phyloP scores from a whole-genome alignment of 352 stramenopile species.

The Nothophytophthora sp. region DNA sequence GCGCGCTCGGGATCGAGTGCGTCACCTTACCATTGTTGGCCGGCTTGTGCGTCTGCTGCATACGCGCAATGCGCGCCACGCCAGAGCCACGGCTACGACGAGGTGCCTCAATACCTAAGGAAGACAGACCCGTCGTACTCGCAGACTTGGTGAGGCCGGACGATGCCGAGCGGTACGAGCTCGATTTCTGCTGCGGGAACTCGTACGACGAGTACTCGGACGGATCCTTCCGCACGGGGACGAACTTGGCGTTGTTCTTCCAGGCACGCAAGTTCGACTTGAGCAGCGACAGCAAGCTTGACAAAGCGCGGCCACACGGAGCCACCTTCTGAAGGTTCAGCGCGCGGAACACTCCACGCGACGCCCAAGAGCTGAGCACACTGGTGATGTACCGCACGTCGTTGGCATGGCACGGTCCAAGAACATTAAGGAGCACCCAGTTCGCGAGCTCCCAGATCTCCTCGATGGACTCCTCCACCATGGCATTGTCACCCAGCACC shows the following conservation, averaged over 20 bases:
- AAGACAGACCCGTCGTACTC: slow-evolving; percentile 85
- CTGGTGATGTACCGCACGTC: slow-evolving; percentile 94
- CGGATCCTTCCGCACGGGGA: slow-evolving; percentile 81
- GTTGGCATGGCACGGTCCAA: slow-evolving; percentile 94
- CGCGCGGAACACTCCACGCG: slow-evolving; percentile 76
- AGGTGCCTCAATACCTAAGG: slow-evolving; percentile 68
- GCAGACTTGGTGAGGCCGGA: slow-evolving; percentile 85
- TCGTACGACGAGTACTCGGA: slow-evolving; percentile 87
- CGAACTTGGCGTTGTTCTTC: slow-evolving; percentile 84
- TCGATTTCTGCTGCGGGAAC: slow-evolving; percentile 60
- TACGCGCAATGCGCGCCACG: slow-evolving; percentile 78
- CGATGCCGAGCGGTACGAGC: slow-evolving; percentile 34
- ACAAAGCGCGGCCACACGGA: slow-evolving; percentile 62
- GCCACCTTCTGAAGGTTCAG: slow-evolving; percentile 75
- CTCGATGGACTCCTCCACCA: slow-evolving; percentile 92
- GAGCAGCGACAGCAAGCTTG: slow-evolving; percentile 70
- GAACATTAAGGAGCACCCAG: slow-evolving; percentile 94
- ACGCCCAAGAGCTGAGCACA: slow-evolving; percentile 79
- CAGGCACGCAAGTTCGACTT: slow-evolving; percentile 62
- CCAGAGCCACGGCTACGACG: slow-evolving; percentile 80
- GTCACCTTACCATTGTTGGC: slow-evolving; percentile 51
- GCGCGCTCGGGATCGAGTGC: slow-evolving; percentile 75
- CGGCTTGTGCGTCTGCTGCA: slow-evolving; percentile 75
- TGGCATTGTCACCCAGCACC: slow-evolving; percentile 71
- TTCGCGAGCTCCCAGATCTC: slow-evolving; percentile 98